Conservation (phyloP, 2,329 filamentous ascomycete genomes). For the Diaporthe sp. region DNA sequence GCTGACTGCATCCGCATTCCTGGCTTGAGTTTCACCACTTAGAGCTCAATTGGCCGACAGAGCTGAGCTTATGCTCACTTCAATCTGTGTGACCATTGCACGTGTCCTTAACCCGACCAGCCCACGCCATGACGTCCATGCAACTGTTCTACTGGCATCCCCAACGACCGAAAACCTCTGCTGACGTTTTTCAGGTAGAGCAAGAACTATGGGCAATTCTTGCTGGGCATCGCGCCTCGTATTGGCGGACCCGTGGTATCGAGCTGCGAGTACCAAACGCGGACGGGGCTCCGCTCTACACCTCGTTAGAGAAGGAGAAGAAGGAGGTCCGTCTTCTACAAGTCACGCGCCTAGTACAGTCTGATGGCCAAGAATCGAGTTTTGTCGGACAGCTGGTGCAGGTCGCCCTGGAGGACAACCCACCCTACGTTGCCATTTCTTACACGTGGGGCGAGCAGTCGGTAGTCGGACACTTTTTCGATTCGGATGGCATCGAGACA, state of each 20-base stretch:
- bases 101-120: neutral
- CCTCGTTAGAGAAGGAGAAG: neutral
- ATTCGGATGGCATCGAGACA: neutral
- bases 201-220: neutral
- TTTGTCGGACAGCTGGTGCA: neutral
- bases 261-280: neutral
- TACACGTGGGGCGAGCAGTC: conserved; percentile 20
- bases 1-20: neutral
- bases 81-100: too few relatives aligned
- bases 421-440: neutral
- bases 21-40: neutral
- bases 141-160: neutral
- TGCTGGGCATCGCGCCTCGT: neutral
- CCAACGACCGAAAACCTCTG: neutral
- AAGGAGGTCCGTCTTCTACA: neutral
- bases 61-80: neutral
- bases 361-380: neutral
- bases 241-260: neutral
- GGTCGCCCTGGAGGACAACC: neutral
- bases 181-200: neutral
- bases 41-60: neutral
- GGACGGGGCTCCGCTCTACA: neutral
- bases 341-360: neutral
- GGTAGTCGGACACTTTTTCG: neutral
- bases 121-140: neutral